Evolutionary conservation across 176 grass and related monocot species (phyloP).

Genomic region (Metroxylon sagu): DNA sequence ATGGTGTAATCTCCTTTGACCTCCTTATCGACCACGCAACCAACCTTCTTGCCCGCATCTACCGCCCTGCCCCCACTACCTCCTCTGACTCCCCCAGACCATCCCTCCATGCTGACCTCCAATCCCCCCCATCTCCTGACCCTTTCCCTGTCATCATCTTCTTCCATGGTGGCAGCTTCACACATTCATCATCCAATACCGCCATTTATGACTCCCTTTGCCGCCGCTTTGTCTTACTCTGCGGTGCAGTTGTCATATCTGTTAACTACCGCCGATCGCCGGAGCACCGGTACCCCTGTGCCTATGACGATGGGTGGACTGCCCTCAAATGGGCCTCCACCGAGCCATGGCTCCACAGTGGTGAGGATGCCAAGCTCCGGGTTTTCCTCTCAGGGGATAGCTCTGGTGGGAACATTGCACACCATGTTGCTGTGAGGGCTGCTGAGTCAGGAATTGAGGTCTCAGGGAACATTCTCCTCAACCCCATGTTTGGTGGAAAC

Average conservation of each 20-base stretch:
- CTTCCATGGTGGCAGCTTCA: slow-evolving; percentile 98
- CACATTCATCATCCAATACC: slow-evolving; percentile 64
- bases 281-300: slow-evolving; percentile 77
- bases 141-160: slow-evolving; percentile 92
- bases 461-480: slow-evolving; percentile 75
- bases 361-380: slow-evolving; percentile 27
- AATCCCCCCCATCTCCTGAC: slow-evolving; percentile 32
- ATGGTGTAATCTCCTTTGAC: slow-evolving; percentile 79
- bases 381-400: slow-evolving; percentile 92
- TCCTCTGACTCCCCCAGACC: slow-evolving; percentile 19
- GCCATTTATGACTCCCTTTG: slow-evolving; percentile 82
- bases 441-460: slow-evolving; percentile 64
- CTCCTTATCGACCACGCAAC: slow-evolving; percentile 49
- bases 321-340: slow-evolving; percentile 68
- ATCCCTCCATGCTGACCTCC: slow-evolving; percentile 46
- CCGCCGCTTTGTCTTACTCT: slow-evolving; percentile 64
- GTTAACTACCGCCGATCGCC: slow-evolving; percentile 88
- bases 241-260: slow-evolving; percentile 68
- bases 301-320: slow-evolving; percentile 92
- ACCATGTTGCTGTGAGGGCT: slow-evolving; percentile 81
- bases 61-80: slow-evolving; percentile 32
- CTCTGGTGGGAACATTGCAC: slow-evolving; percentile 94
- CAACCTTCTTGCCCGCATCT: slow-evolving; percentile 72
- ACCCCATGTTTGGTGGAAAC: slow-evolving; percentile 89
- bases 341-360: slow-evolving; percentile 66